Percentiles rank a stretch among this genome's conserved stretches.
phyloP scores from a whole-genome alignment of 768 basidiomycete genomes.

The Asterophora lycoperdoides region DNA sequence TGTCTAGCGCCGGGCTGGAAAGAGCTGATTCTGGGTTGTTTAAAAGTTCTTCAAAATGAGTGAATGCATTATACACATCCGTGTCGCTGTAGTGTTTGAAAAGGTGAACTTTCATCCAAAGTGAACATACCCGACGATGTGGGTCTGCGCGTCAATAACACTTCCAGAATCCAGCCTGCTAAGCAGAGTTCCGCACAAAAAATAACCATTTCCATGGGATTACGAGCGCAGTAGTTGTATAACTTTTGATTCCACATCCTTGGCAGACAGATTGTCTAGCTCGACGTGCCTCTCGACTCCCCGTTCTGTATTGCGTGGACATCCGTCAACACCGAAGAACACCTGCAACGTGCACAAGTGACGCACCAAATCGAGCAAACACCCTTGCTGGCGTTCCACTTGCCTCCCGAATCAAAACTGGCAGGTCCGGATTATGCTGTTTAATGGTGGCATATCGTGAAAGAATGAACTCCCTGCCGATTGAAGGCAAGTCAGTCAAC shows the following conservation, averaged over 20 bases:
- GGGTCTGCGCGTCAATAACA: background rate
- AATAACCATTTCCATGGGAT: conserved; percentile 8
- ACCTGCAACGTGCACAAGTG: conserved; percentile 8
- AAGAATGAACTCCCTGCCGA: conserved; percentile 69
- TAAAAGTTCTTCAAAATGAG: too few relatives aligned
- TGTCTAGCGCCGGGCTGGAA: too few relatives aligned
- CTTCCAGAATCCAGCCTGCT: background rate
- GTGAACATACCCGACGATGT: too few relatives aligned
- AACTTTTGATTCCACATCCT: conserved; percentile 70
- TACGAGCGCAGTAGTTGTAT: conserved; percentile 54
- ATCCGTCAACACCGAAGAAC: conserved; percentile 4
- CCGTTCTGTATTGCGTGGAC: conserved; percentile 45
- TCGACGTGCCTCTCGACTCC: conserved; percentile 80
- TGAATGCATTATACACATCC: too few relatives aligned
- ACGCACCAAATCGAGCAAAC: conserved; percentile 84
- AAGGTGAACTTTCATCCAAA: too few relatives aligned
- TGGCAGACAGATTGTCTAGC: conserved; percentile 67
- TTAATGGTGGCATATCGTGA: conserved; percentile 73
- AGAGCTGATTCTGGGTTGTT: too few relatives aligned
- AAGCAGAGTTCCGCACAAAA: conserved; percentile 1
- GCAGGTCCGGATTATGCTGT: conserved; percentile 82
- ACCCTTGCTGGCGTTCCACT: conserved; percentile 73
- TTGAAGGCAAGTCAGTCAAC: conserved; percentile 4
- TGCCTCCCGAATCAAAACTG: conserved; percentile 78
- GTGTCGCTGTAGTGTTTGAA: too few relatives aligned